Base-by-base conservation (phyloP, 2,329 filamentous ascomycete species). In the Pleurostoma richardsiae region DNA sequence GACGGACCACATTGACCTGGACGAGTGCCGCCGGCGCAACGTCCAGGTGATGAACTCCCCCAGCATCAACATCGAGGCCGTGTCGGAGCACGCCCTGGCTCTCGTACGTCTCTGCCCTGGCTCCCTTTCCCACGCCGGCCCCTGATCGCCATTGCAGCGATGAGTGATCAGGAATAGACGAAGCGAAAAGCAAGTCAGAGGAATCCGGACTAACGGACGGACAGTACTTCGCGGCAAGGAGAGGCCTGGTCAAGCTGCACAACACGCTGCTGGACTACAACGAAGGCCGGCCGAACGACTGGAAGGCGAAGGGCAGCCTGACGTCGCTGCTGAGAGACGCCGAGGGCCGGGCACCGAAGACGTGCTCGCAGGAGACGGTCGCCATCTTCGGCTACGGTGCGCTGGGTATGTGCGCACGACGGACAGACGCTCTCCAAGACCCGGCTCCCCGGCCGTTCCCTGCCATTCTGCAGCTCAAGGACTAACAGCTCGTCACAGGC, bases 1-100 rank as follows among this genome's bases (percentile, higher is more conserved):
- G 8, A 55, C 51, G n/a, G 49, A 58, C 28, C 55, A 57, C 45
- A 49, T 58, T 26, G 55, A 58, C 33, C 46, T 57, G 7, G 51
- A 51, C 10, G 51, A 57, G 42, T 56, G 54, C 42, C 45, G 44
- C 28, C 42, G 47, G 26, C 44, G 50, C 11, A 50, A 51, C 38
- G 44, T 58, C 30, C 56, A 54, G 7, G 54, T 58, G 36, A 53
- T 56, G 46, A 49, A 53, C 49, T 49, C 50, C 4, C 56, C 52
- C 3, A 41, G 46, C 29, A 53, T 50, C 29, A 54, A 54, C 11
- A 45, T 44, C 30, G 54, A 58, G 29, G 51, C 53, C 4, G 56
- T 58, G 1, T 54, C 56, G 7, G 56, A 58, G 41, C 56, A 58
- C 41, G 56, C 56, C 36, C 33, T 58, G 7, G 51, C 50, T 4